Conservation (phyloP, 768 basidiomycete genomes). For the Amanita thiersii region DNA sequence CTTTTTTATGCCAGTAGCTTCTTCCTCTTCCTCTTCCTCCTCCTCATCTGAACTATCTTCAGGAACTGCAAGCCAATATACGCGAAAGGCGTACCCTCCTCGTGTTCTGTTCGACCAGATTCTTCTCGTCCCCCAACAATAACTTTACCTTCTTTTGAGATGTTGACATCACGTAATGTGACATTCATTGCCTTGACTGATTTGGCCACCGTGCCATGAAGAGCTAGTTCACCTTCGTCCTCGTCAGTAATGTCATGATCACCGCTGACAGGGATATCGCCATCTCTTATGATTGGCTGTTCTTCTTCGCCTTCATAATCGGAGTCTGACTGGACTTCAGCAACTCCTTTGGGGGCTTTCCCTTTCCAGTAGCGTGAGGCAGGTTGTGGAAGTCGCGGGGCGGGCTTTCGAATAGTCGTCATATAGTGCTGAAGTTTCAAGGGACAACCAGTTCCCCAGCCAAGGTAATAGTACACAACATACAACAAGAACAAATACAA, state of each 20-base stretch:
- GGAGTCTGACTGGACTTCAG: slow-evolving; percentile 53
- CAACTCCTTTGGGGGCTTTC: slow-evolving; percentile 73
- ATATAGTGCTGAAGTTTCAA: background rate
- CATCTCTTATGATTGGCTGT: slow-evolving; percentile 29
- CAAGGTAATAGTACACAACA: slow-evolving; percentile 10
- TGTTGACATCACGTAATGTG: slow-evolving; percentile 69
- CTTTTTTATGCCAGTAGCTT: slow-evolving; percentile 16
- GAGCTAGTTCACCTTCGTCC: slow-evolving; percentile 37
- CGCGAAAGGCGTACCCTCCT: slow-evolving; percentile 28
- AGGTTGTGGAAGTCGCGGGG: slow-evolving; percentile 70
- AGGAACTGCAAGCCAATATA: slow-evolving; percentile 10
- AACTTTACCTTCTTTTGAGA: slow-evolving; percentile 74
- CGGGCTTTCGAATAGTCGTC: slow-evolving; percentile 50
- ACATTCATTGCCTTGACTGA: slow-evolving; percentile 56
- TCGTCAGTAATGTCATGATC: slow-evolving; percentile 47
- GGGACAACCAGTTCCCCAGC: slow-evolving; percentile 12
- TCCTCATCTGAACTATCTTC: slow-evolving; percentile 9
- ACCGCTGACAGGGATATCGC: slow-evolving; percentile 45
- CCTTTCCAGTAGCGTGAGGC: slow-evolving; percentile 88
- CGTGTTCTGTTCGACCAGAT: slow-evolving; percentile 66
- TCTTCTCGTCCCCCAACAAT: slow-evolving; percentile 74
- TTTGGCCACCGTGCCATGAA: slow-evolving; percentile 25
- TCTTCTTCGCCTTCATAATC: slow-evolving; percentile 46
- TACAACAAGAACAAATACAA: background rate
- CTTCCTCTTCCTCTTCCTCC: slow-evolving; percentile 16